Percentiles rank a stretch among this genome's conserved stretches.
These are phyloP conservation scores for Desmodesmus armatus DNA, from an alignment of 139 green algal species.

Conservation along the genomic window DNA sequence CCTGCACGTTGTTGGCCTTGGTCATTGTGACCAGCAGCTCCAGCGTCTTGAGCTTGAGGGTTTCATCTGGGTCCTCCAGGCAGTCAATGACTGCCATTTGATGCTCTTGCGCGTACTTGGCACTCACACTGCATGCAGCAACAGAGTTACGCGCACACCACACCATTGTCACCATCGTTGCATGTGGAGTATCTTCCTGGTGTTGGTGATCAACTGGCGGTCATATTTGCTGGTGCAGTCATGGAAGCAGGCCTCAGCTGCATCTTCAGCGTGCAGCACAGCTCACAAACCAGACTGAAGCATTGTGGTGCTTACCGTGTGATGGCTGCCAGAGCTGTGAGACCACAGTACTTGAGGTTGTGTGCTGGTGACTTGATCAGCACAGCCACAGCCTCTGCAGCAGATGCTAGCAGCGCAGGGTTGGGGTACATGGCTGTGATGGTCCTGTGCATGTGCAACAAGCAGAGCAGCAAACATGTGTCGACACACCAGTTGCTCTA, in stretches of 20 bases:
- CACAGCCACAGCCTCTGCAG: slow-evolving; percentile 76
- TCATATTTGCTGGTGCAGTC: background rate
- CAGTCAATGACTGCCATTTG: slow-evolving; percentile 96
- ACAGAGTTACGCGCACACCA: background rate
- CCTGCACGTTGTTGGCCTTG: slow-evolving; percentile 92
- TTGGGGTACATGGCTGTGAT: slow-evolving; percentile 93
- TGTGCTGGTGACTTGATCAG: slow-evolving; percentile 87
- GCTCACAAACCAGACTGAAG: background rate
- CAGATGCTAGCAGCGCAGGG: slow-evolving; percentile 81
- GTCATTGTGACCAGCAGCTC: slow-evolving; percentile 98
- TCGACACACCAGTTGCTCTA: no score
- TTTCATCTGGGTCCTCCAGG: slow-evolving; percentile 95
- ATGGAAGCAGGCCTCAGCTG: background rate
- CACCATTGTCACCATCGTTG: no score
- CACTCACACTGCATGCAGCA: slow-evolving; percentile 57
- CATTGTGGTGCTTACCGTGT: slow-evolving; percentile 29
- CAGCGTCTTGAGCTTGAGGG: slow-evolving; percentile 95
- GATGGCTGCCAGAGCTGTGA: slow-evolving; percentile 87
- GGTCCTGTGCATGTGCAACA: slow-evolving; percentile 68
- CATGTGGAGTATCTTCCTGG: no score
- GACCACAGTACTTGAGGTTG: slow-evolving; percentile 91
- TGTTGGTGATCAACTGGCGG: background rate
- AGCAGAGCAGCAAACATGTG: background rate
- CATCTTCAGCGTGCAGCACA: background rate
- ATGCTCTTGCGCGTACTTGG: slow-evolving; percentile 81